phyloP scores from a whole-genome alignment of 2,329 filamentous ascomycete species.

The Corynespora cassiicola region DNA sequence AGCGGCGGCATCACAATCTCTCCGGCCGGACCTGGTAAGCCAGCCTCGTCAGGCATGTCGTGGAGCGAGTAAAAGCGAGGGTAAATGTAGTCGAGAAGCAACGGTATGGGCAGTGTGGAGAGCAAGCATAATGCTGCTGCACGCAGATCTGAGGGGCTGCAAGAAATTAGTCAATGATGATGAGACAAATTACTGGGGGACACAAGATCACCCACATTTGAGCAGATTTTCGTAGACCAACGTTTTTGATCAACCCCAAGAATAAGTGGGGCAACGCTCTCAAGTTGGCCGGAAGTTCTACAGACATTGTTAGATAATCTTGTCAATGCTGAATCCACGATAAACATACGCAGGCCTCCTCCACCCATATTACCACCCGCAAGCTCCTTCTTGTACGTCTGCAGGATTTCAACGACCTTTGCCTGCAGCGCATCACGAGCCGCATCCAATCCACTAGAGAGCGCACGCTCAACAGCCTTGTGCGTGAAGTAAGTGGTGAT shows the following conservation, averaged over 20 bases:
- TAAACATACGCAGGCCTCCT: conserved; percentile 48
- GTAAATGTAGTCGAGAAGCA: conserved; percentile 89
- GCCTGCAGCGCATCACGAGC: conserved; percentile 89
- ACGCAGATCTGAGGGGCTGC: conserved; percentile 70
- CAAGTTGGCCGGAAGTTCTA: conserved; percentile 78
- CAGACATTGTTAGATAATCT: conserved; percentile 40
- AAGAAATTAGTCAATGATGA: neutral
- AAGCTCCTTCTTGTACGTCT: conserved; percentile 96
- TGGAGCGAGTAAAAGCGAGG: conserved; percentile 47
- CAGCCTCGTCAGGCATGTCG: conserved; percentile 95
- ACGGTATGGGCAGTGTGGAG: conserved; percentile 89
- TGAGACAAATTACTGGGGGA: conserved; percentile 10
- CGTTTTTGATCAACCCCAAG: conserved; percentile 93
- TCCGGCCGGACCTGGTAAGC: conserved; percentile 83
- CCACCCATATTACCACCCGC: conserved; percentile 94
- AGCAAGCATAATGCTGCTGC: conserved; percentile 91
- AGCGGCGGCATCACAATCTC: conserved; percentile 87
- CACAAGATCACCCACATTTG: no score
- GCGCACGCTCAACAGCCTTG: conserved; percentile 91
- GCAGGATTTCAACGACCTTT: conserved; percentile 89
- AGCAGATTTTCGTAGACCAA: conserved; percentile 55
- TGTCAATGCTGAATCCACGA: no score
- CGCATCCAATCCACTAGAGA: conserved; percentile 86
- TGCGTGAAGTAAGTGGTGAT: conserved; percentile 95
- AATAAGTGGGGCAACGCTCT: conserved; percentile 88